These are phyloP conservation scores for Stagonosporopsis tanaceti DNA, from an alignment of 2,329 filamentous ascomycete genomes.

Conservation along the genomic window DNA sequence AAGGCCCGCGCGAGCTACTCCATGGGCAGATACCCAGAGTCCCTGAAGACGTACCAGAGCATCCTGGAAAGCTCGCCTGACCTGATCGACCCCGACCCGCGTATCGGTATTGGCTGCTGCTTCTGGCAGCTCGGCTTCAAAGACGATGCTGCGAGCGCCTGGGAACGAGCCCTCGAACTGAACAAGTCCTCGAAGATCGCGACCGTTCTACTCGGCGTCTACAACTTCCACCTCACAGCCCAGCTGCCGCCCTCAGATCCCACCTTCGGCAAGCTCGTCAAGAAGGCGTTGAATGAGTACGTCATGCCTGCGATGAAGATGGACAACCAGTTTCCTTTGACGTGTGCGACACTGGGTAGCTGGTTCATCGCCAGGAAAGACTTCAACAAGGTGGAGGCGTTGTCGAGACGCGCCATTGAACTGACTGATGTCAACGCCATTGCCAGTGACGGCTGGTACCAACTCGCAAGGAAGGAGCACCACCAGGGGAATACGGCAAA, in stretches of 20 bases:
- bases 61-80: slow-evolving; percentile 86
- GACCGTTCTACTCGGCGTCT: slow-evolving; percentile 87
- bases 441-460: slow-evolving; percentile 96
- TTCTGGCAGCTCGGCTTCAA: slow-evolving; percentile 97
- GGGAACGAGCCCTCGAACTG: slow-evolving; percentile 86
- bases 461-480: slow-evolving; percentile 90
- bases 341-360: slow-evolving; percentile 86
- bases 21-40: slow-evolving; percentile 83
- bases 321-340: slow-evolving; percentile 88
- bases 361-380: slow-evolving; percentile 89
- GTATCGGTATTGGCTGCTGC: slow-evolving; percentile 95
- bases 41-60: slow-evolving; percentile 85
- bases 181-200: slow-evolving; percentile 86
- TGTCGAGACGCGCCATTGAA: slow-evolving; percentile 93
- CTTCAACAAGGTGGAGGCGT: slow-evolving; percentile 80
- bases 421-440: slow-evolving; percentile 96
- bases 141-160: slow-evolving; percentile 87
- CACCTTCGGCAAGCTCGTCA: slow-evolving; percentile 84
- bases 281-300: slow-evolving; percentile 92
- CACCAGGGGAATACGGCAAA: slow-evolving; percentile 76
- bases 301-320: slow-evolving; percentile 93
- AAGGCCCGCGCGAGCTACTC: slow-evolving; percentile 88
- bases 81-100: slow-evolving; percentile 89
- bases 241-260: slow-evolving; percentile 84
- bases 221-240: slow-evolving; percentile 86